Conservation (phyloP, 139 green algal genomes). For the Tetradesmus obliquus region DNA sequence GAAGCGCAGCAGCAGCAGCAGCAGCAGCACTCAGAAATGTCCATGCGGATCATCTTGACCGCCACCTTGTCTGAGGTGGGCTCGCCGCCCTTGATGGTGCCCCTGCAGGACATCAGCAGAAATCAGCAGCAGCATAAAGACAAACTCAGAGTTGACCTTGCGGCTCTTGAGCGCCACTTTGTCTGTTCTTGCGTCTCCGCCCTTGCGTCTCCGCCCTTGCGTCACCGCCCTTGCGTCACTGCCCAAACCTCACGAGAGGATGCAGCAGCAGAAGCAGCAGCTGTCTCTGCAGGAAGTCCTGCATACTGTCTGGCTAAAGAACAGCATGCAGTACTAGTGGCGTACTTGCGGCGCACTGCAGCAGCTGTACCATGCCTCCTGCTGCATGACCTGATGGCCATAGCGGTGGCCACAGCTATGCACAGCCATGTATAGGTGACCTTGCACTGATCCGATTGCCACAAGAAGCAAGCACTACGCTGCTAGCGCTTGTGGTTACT, state of each 20-base stretch:
- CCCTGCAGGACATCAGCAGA: neutral
- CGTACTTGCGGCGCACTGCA: too few relatives aligned
- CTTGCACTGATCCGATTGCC: too few relatives aligned
- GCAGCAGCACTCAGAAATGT: neutral
- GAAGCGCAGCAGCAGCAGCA: neutral
- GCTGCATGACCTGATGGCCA: neutral
- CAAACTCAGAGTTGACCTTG: too few relatives aligned
- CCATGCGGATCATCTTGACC: conserved; percentile 98
- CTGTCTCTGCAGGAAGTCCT: neutral
- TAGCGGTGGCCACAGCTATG: neutral
- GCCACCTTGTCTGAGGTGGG: conserved; percentile 78
- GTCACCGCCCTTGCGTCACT: too few relatives aligned
- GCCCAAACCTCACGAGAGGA: too few relatives aligned
- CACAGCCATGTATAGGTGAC: too few relatives aligned
- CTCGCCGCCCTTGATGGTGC: conserved; percentile 48
- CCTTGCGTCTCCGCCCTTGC: too few relatives aligned
- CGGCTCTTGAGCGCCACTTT: too few relatives aligned
- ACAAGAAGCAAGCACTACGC: too few relatives aligned
- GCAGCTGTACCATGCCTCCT: neutral
- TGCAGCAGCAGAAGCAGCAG: neutral
- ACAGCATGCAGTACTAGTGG: too few relatives aligned
- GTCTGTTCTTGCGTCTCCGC: too few relatives aligned
- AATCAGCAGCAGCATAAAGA: too few relatives aligned
- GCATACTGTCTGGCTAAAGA: neutral
- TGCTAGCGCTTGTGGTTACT: neutral